Evolutionary conservation across 148 eudicot genomes (phyloP), one percentile per base, ranked within the genome.

Genomic region (Persicaria tinctoria): DNA sequence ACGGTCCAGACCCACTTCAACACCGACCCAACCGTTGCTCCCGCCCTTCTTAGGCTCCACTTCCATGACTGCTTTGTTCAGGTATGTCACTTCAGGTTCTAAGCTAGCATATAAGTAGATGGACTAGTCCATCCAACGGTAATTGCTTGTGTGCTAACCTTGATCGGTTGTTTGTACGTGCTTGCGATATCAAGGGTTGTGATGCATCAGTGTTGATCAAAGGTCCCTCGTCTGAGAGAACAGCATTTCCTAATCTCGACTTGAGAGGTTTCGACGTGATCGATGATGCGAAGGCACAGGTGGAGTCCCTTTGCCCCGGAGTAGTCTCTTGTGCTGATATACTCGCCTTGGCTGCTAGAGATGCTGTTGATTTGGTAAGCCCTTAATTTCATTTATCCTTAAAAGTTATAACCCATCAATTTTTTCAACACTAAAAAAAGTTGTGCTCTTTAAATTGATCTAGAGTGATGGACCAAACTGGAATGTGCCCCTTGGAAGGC

Each of bases 291-390:
- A 89, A 91, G 75, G 46, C 84, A 68, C 87, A 86, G 62, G 74
- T 91, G 0, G 97, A 91, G 80, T 81, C 84, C 8, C n/a, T 74
- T 59, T 91, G 97, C 53, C 93, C 91, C 0, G 93, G 93, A 60
- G 82, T 85, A 59, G 91, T 89, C 63, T 91, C 97, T 8, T 91
- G 97, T 84, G 93, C 97, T 70, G 97, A 91, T 75, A 89, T 91
- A n/a, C 72, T 91, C 14, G 90, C 93, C 46, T 78, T 89, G 80
- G 90, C 97, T 55, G 93, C 93, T 77, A 88, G 89, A 8, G 97
- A 91, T 80, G 78, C 91, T 20, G 97, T 91, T 8, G 84, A 77
- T 68, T 77, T 91, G 90, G 97, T 91, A 83, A 41, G 11, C 4
- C 10, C 54, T 17, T 46, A 46, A 17, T 8, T 57, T 64, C 70